phyloP scores from a whole-genome alignment of 352 stramenopile genomes.

The Plasmopara muralis region DNA sequence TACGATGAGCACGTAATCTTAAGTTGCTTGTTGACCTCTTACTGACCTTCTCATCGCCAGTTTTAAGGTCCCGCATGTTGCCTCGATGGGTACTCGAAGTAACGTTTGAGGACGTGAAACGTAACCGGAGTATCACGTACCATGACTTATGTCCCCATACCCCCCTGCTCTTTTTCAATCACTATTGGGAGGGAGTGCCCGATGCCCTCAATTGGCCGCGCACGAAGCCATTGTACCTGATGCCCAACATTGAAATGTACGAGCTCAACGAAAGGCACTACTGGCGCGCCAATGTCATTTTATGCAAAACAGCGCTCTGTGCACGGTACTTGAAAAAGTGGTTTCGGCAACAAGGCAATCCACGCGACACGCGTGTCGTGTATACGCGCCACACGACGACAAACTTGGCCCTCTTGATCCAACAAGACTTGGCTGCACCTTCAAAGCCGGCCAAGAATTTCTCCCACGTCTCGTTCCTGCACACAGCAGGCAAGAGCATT shows the following conservation, averaged over 20 bases:
- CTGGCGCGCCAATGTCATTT: slow-evolving; percentile 34
- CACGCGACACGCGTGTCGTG: slow-evolving; percentile 33
- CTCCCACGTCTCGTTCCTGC: slow-evolving; percentile 29
- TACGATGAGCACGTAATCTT: slow-evolving; percentile 16
- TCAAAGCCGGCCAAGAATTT: slow-evolving; percentile 39
- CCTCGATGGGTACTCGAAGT: slow-evolving; percentile 39
- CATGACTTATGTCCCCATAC: slow-evolving; percentile 47
- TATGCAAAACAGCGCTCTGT: slow-evolving; percentile 46
- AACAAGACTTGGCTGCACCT: background rate
- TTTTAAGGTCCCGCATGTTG: slow-evolving; percentile 35
- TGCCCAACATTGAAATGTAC: slow-evolving; percentile 9
- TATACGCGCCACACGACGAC: slow-evolving; percentile 17
- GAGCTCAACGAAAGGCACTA: slow-evolving; percentile 25
- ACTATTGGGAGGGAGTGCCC: slow-evolving; percentile 39
- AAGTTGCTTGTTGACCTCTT: background rate
- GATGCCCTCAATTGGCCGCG: slow-evolving; percentile 19
- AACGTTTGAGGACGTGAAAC: slow-evolving; percentile 11
- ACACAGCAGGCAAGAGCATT: slow-evolving; percentile 38
- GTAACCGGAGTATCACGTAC: slow-evolving; percentile 28
- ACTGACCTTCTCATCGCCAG: slow-evolving; percentile 12
- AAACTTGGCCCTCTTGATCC: slow-evolving; percentile 1
- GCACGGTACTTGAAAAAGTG: slow-evolving; percentile 34
- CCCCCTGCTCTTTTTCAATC: slow-evolving; percentile 43
- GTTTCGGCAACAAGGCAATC: slow-evolving; percentile 52
- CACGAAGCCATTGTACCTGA: slow-evolving; percentile 34